A percentile compares a stretch with the other conserved stretches of the same genome.
phyloP scores from a whole-genome alignment of 192 early-diverging fungal species.

The Ambispora gerdemannii region DNA sequence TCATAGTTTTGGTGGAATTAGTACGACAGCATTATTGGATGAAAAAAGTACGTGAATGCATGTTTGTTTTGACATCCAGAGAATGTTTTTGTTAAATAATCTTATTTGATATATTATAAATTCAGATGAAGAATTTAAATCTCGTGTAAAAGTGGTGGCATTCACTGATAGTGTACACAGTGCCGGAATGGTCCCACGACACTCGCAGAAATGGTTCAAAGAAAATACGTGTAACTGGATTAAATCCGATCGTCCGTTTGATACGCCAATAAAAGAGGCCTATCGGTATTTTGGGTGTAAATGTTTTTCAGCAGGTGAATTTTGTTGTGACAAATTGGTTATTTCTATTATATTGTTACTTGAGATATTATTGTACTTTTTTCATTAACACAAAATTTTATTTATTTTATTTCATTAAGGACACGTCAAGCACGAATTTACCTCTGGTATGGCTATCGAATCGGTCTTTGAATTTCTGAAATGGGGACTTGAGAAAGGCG shows the following conservation, averaged over 20 bases:
- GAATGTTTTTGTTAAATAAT: no score
- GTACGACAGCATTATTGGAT: background rate
- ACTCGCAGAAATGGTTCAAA: constrained; percentile 7
- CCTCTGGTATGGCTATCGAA: constrained; percentile 26
- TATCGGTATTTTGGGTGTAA: constrained; percentile 23
- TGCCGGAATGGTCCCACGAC: background rate
- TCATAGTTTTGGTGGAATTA: constrained; percentile 28
- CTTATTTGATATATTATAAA: background rate
- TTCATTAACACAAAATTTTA: constrained; percentile 3
- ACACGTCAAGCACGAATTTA: constrained; percentile 30
- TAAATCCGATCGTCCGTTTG: constrained; percentile 21
- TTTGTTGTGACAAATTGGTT: no score
- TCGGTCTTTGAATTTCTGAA: constrained; percentile 20
- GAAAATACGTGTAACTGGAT: constrained; percentile 26
- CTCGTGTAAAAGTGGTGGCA: constrained; percentile 9
- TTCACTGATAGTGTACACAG: constrained; percentile 26
- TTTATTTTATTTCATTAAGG: constrained; percentile 3
- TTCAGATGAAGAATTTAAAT: constrained; percentile 21
- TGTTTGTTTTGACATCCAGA: no score
- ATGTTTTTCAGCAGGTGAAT: constrained; percentile 35
- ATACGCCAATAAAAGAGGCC: constrained; percentile 2
- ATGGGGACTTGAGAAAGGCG: background rate
- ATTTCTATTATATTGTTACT: no score
- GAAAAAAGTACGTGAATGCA: background rate
- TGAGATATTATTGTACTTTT: no score